These are phyloP conservation scores for Podospora fimiseda DNA, from an alignment of 495 filamentous ascomycete species.

Conservation along the genomic window DNA sequence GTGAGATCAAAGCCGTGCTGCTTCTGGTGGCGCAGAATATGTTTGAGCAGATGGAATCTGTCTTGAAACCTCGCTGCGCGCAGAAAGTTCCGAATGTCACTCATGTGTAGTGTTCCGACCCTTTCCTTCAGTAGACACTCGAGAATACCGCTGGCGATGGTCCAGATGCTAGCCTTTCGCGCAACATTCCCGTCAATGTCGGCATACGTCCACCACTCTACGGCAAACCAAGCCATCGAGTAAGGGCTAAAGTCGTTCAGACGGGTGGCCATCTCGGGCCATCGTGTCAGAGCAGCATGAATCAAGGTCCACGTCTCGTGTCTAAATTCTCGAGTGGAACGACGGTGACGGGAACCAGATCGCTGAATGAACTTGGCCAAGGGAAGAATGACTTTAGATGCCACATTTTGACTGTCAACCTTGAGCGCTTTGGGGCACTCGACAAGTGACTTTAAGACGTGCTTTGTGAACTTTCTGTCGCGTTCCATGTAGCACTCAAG, in stretches of 20 bases:
- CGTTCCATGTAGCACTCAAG: not conserved
- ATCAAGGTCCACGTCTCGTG: not conserved
- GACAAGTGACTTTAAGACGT: not conserved
- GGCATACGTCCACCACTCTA: not conserved
- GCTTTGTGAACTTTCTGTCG: not conserved
- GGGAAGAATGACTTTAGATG: not conserved
- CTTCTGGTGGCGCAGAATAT: slow-evolving; percentile 6
- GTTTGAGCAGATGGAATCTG: not conserved
- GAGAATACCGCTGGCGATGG: not conserved
- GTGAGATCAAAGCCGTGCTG: slow-evolving; percentile 6
- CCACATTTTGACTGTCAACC: not conserved
- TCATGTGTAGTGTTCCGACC: not conserved
- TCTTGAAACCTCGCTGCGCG: not conserved
- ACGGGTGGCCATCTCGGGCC: not conserved
- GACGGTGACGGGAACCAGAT: not conserved
- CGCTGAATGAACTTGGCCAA: not conserved
- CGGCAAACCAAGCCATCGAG: not conserved
- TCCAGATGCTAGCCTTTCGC: not conserved
- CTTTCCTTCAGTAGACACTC: not conserved
- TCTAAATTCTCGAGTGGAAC: too few relatives aligned
- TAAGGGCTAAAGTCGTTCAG: not conserved
- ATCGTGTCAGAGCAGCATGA: not conserved
- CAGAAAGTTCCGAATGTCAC: not conserved
- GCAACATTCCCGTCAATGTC: not conserved
- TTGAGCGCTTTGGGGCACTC: not conserved